Evolutionary conservation across 129 eudicot species (phyloP), one percentile per base, ranked within the genome.

Genomic region (Logfia minima): DNA sequence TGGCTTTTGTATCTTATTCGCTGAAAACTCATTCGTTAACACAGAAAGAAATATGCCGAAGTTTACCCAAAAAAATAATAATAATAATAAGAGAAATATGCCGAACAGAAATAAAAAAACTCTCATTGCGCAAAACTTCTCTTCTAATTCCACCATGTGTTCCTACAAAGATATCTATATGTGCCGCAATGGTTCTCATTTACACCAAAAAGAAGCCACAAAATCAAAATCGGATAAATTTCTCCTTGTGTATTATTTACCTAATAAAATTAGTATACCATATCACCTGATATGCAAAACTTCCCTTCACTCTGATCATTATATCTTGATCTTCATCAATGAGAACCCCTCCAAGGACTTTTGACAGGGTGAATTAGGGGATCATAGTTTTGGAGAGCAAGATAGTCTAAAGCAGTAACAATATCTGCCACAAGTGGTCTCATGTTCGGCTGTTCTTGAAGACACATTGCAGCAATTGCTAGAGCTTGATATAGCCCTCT

Each of bases 381-480:
- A 75, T 90, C 93, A 16, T 87, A 87, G 29, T 52, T 84, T 68
- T 87, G 96, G 19, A 89, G 68, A 29, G 92, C 90, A 48, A 93
- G 91, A 77, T 88, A 93, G 53, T 83, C 80, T 48, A 93, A 72
- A 69, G 98, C 97, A 2, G 86, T 87, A 7, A 93, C 98, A 34
- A 93, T 80, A 58, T 93, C 98, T 2, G 86, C 88, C 76, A 88
- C 85, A 10, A 80, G 79, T 5, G 98, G 98, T 35, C 98, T 76
- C 90, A 88, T 60, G 75, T 34, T 81, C 10, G 98, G 91, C 60
- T 84, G 80, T 78, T 90, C 98, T 76, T 90, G 95, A 31, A 88
- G 84, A 75, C 97, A 90, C 98, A 90, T 90, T 84, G 98, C 98
- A 39, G 98, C 85, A 16, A 93, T 90, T 28, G 98, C 97, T 41